A percentile compares a stretch with the other conserved stretches of the same genome.
These are phyloP conservation scores for Cordyceps javanica DNA, from an alignment of 2,329 filamentous ascomycete genomes.

Conservation along the genomic window DNA sequence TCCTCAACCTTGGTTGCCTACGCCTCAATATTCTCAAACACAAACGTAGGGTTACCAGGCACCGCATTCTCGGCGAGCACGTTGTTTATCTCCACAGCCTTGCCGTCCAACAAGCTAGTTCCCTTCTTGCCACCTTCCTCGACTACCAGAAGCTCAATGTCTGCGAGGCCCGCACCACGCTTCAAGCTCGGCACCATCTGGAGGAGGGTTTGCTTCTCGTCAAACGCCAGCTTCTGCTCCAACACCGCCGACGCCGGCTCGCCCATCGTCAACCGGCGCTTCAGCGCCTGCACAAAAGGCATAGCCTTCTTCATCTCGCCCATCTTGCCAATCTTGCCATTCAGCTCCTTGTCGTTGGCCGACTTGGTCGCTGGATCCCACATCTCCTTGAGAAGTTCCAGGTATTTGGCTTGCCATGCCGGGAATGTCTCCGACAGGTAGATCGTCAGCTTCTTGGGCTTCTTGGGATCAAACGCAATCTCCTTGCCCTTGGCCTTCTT, in stretches of 20 bases:
- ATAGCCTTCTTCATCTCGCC: slow-evolving; percentile 95
- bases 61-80: slow-evolving; percentile 65
- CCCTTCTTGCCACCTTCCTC: slow-evolving; percentile 64
- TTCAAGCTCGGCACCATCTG: slow-evolving; percentile 77
- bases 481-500: slow-evolving; percentile 91
- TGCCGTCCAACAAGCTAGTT: slow-evolving; percentile 43
- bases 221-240: slow-evolving; percentile 77
- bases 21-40: slow-evolving; percentile 71
- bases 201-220: slow-evolving; percentile 68
- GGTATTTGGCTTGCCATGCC: slow-evolving; percentile 85
- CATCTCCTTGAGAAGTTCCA: slow-evolving; percentile 67
- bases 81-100: slow-evolving; percentile 51
- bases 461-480: slow-evolving; percentile 77
- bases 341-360: slow-evolving; percentile 75
- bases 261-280: slow-evolving; percentile 71
- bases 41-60: slow-evolving; percentile 75
- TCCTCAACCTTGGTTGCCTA: slow-evolving; percentile 15
- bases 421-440: slow-evolving; percentile 77
- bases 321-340: slow-evolving; percentile 71
- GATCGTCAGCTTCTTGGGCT: slow-evolving; percentile 86
- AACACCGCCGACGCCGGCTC: slow-evolving; percentile 64
- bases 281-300: slow-evolving; percentile 87
- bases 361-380: slow-evolving; percentile 57
- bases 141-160: slow-evolving; percentile 66
- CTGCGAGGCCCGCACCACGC: slow-evolving; percentile 63